A percentile compares a stretch with the other conserved stretches of the same genome.
Evolutionary conservation across 805 yeast genomes (phyloP).

Genomic region (Danielia reshetovae): DNA sequence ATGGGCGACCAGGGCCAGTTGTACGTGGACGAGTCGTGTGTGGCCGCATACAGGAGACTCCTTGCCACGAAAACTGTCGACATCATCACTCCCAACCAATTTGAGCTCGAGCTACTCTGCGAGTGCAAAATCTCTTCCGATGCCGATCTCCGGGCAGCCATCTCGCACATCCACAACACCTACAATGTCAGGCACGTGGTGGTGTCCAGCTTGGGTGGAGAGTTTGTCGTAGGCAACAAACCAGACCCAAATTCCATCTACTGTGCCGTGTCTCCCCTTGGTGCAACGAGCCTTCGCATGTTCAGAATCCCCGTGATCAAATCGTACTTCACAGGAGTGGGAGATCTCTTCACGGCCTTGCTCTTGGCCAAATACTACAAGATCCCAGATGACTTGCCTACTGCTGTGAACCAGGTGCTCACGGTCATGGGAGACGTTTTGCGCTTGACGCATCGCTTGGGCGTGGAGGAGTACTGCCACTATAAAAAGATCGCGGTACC

Average conservation of each 20-base stretch:
- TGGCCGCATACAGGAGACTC: constrained; percentile 11
- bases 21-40: constrained; percentile 14
- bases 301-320: constrained; percentile 60
- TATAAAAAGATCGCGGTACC: constrained; percentile 1
- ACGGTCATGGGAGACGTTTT: constrained; percentile 54
- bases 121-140: constrained; percentile 9
- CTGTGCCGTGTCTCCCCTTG: constrained; percentile 23
- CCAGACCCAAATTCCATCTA: constrained; percentile 15
- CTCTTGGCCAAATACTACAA: constrained; percentile 57
- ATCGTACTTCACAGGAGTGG: constrained; percentile 92
- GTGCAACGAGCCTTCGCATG: constrained; percentile 15
- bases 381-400: constrained; percentile 16
- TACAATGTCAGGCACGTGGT: constrained; percentile 13
- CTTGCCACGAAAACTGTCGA: constrained; percentile 9
- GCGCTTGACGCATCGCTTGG: constrained; percentile 39
- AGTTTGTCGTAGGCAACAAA: constrained; percentile 20
- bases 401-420: constrained; percentile 52
- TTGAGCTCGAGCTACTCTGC: constrained; percentile 16
- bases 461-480: constrained; percentile 32
- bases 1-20: constrained; percentile 20
- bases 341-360: constrained; percentile 84
- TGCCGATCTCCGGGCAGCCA: constrained; percentile 9
- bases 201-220: constrained; percentile 21
- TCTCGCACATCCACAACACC: constrained; percentile 7
- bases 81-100: constrained; percentile 17